Base-by-base conservation (phyloP, 371 early-diverging fungal species). In the Saksenaea oblongispora region DNA sequence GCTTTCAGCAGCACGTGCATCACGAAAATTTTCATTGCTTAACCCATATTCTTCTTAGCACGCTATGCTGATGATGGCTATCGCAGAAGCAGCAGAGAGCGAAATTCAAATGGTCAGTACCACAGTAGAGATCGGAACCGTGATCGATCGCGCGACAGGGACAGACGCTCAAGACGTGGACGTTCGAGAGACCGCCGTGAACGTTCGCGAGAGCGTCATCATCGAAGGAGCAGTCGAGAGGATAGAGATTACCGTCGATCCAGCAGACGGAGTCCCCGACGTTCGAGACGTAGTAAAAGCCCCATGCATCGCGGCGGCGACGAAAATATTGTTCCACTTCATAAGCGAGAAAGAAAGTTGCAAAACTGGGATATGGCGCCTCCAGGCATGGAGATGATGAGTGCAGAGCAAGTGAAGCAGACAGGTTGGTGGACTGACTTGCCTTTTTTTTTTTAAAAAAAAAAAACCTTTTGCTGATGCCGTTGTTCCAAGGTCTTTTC, bases 361-460 rank as follows among this genome's bases (percentile, higher is more conserved):
- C 84, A 89, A 60, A 87, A 91, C 70, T 98, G 98, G 98, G 98
- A 98, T 78, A 82, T 92, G 62, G 85, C 95, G 1, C 98, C 98
- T 41, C 86, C 88, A 17, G 98, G 97, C 24, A 97, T 90, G 76
- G 97, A 98, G 71, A 88, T 86, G 56, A 85, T 96, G 84, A 84
- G 93, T 10, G 94, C 93, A 5, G 80, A 83, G 57, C 92, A 97
- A 63, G 98, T 93, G 61, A 98, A 98, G 76, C 87, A 88, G 15
- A 91, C 96, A 31, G 97, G 93, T 90, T 70, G 17, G 67, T 24
- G 15, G 8, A 5, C 17, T 31, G 5, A 28, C 44, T 18, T 56
- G 8, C 15, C 1, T 22, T 37, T 10, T 35, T 26, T 17, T 9
- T 22, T 22, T 15, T n/a, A n/a, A n/a, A n/a, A n/a, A n/a, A n/a